A percentile compares a stretch with the other conserved stretches of the same genome.
Conservation (phyloP, 2,329 filamentous ascomycete genomes). For the Cercospora canescens region DNA sequence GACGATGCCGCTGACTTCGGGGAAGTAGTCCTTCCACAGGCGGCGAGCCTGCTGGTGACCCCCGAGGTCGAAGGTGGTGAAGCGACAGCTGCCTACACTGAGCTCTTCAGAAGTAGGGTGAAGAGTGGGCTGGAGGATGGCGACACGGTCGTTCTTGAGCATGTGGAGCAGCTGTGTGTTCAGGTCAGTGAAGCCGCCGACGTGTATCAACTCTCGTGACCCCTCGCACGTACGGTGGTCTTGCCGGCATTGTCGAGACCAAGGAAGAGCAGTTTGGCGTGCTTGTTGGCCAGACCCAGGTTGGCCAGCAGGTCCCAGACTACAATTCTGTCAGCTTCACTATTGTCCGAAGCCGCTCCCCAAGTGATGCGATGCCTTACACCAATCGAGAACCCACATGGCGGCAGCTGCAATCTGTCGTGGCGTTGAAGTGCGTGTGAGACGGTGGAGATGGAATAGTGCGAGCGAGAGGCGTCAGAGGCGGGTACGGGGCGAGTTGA, state of each 20-base stretch:
- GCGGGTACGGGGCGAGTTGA: neutral
- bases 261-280: conserved; percentile 91
- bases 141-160: conserved; percentile 95
- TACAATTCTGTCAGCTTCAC: conserved; percentile 37
- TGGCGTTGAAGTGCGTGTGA: neutral
- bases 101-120: conserved; percentile 93
- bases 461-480: neutral
- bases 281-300: conserved; percentile 89
- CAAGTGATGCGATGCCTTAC: conserved; percentile 54
- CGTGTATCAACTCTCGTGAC: neutral
- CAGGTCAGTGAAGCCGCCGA: neutral
- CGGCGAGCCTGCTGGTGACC: conserved; percentile 93
- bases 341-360: neutral
- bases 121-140: conserved; percentile 84
- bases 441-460: neutral
- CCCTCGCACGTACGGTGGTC: conserved; percentile 60
- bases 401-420: neutral
- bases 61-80: conserved; percentile 91
- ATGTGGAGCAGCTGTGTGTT: conserved; percentile 70
- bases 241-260: conserved; percentile 94
- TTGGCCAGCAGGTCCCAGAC: conserved; percentile 89
- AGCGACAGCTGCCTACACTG: conserved; percentile 75
- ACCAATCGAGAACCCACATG: conserved; percentile 97
- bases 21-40: conserved; percentile 96
- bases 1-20: conserved; percentile 92